Evolutionary conservation across 2,329 filamentous ascomycete genomes (phyloP), one percentile per base, ranked within the genome.

Genomic region (Malbranchea cinnamomea): DNA sequence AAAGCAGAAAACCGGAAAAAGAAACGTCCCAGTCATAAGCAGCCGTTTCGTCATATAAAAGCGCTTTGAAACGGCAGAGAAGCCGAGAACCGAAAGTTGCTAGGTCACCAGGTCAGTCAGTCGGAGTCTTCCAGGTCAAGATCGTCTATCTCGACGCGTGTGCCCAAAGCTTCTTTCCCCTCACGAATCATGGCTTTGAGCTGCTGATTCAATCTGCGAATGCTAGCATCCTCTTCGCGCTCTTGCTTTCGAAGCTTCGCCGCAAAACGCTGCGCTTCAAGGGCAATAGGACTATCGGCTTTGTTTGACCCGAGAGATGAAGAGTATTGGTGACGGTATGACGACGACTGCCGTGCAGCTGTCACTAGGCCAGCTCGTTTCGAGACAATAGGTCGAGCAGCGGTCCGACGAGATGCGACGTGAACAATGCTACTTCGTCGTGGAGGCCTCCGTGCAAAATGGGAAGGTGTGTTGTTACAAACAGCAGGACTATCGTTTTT

Each of bases 131-230:
- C 53, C 45, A 56, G 21, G 27, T 45, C 44, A 38, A 45, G 57
- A 21, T 56, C 50, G 15, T 57, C 56, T 22, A 83, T 65, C 46
- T 80, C 74, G 28, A 81, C 62, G 23, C 62, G 78, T 12, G 78
- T 79, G 2, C 77, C 85, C 11, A 98, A 57, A 2, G 89, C 89
- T 52, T 89, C 78, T 43, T 78, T 78, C 1, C 85, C 89, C 53
- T 95, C 78, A 2, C 75, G 67, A 32, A 98, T 91, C 78, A 98
- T 83, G 19, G 76, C 78, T 47, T 79, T 71, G 27, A 95, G 60
- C 43, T 79, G 73, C 27, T 71, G 66, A 48, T 89, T 91, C 54
- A 95, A 74, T 15, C 77, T 71, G 28, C 73, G 74, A 42, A 95
- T 78, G 30, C 78, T 74, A 24, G 75, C 71, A 42, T 95, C 84